phyloP scores from a whole-genome alignment of 1,139 yeast genomes.

The Sugiyamaella neomexicana region DNA sequence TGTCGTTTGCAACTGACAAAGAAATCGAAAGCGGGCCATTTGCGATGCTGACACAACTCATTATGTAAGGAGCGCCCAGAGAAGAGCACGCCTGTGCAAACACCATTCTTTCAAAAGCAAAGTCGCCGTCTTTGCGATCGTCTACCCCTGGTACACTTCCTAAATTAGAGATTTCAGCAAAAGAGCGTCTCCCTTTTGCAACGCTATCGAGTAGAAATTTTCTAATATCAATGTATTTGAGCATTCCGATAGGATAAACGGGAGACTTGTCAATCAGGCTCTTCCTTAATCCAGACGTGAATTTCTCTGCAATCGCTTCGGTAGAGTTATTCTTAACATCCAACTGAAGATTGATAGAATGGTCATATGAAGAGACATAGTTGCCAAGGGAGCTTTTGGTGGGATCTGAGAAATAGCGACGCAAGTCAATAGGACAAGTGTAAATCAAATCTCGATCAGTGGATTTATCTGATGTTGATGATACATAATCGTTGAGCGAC shows the following conservation, averaged over 20 bases:
- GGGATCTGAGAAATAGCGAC: conserved; percentile 21
- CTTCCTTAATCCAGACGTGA: conserved; percentile 12
- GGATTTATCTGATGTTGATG: background rate
- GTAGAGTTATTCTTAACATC: conserved; percentile 8
- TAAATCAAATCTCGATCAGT: conserved; percentile 21
- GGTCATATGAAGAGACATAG: conserved; percentile 23
- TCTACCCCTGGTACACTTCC: conserved; percentile 21
- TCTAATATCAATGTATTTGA: conserved; percentile 22
- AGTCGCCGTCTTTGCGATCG: background rate
- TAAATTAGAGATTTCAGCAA: conserved; percentile 30
- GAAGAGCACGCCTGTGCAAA: conserved; percentile 23
- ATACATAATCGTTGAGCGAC: conserved; percentile 7
- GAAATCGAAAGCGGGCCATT: conserved; percentile 21
- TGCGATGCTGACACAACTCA: conserved; percentile 22
- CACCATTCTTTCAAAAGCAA: conserved; percentile 6
- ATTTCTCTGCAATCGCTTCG: conserved; percentile 20
- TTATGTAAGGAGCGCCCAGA: conserved; percentile 20
- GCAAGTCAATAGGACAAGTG: conserved; percentile 28
- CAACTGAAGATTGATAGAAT: conserved; percentile 5
- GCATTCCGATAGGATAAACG: conserved; percentile 23
- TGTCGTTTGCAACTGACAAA: conserved; percentile 19
- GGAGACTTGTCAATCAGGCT: conserved; percentile 14
- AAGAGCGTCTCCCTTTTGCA: conserved; percentile 18
- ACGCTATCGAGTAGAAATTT: conserved; percentile 14
- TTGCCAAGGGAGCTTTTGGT: conserved; percentile 21